Evolutionary conservation across 768 basidiomycete species (phyloP).

Genomic region (Paxillus ammoniavirescens): DNA sequence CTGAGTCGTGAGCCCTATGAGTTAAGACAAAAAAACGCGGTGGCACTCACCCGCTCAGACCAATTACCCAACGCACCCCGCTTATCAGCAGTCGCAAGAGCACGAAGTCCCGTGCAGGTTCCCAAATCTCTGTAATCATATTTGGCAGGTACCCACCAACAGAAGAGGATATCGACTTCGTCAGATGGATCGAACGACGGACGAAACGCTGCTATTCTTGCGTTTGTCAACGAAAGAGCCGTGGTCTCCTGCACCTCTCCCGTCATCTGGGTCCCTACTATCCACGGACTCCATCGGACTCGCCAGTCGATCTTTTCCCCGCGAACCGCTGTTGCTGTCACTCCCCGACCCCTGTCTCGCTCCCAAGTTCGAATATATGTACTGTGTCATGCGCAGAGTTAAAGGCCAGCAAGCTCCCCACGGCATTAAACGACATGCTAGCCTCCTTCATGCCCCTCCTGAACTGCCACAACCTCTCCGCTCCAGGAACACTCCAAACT

Average conservation of each 20-base stretch:
- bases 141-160: slow-evolving; percentile 85
- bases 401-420: slow-evolving; percentile 82
- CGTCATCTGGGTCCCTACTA: slow-evolving; percentile 54
- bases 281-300: slow-evolving; percentile 71
- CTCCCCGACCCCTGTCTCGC: slow-evolving; percentile 27
- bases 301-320: slow-evolving; percentile 34
- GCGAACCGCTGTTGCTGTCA: neutral
- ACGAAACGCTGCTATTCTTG: slow-evolving; percentile 61
- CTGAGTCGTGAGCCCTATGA: neutral
- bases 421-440: slow-evolving; percentile 81
- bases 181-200: slow-evolving; percentile 71
- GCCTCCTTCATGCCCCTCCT: slow-evolving; percentile 85
- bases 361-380: slow-evolving; percentile 88
- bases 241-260: slow-evolving; percentile 69
- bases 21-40: neutral
- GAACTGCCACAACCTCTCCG: slow-evolving; percentile 95
- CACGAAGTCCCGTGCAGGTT: slow-evolving; percentile 95
- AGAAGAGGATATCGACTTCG: slow-evolving; percentile 70
- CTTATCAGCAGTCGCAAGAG: slow-evolving; percentile 77
- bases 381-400: slow-evolving; percentile 93
- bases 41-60: slow-evolving; percentile 75
- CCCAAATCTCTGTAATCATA: slow-evolving; percentile 96
- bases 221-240: slow-evolving; percentile 82
- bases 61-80: slow-evolving; percentile 75
- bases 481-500: slow-evolving; percentile 87